phyloP scores from a whole-genome alignment of 225 moss, liverwort and hornwort genomes.

The Physcomitrellopsis africana region DNA sequence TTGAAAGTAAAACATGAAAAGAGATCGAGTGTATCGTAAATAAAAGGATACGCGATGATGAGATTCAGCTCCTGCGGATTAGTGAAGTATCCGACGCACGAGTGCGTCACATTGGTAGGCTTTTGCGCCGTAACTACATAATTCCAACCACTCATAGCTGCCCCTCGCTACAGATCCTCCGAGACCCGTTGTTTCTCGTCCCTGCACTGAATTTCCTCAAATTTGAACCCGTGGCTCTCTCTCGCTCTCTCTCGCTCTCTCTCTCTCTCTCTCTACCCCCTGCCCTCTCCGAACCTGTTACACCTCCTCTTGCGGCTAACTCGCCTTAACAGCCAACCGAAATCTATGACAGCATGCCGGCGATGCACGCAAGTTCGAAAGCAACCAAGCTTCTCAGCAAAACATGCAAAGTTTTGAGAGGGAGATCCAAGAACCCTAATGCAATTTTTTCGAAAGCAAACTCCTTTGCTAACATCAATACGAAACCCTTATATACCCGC shows the following conservation, averaged over 20 bases:
- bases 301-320: too few species aligned
- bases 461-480: too few species aligned
- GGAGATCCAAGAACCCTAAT: too few species aligned
- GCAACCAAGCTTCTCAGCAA: too few species aligned
- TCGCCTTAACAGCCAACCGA: too few species aligned
- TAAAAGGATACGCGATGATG: constrained; percentile 91
- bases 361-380: too few species aligned
- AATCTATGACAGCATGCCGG: too few species aligned
- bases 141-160: constrained; percentile 98
- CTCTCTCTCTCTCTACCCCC: neutral
- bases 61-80: constrained; percentile 95
- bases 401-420: too few species aligned
- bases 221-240: neutral
- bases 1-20: neutral
- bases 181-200: constrained; percentile 21
- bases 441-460: too few species aligned
- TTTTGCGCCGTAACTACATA: constrained; percentile 99
- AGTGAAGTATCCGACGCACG: constrained; percentile 99
- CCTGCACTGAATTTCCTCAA: constrained; percentile 28
- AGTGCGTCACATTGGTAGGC: constrained; percentile 99
- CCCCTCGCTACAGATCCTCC: constrained; percentile 14
- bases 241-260: neutral
- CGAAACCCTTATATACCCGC: too few species aligned
- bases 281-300: neutral
- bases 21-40: neutral